These are phyloP conservation scores for Blastocystis sp. DNA, from an alignment of 352 stramenopile species.

Conservation along the genomic window DNA sequence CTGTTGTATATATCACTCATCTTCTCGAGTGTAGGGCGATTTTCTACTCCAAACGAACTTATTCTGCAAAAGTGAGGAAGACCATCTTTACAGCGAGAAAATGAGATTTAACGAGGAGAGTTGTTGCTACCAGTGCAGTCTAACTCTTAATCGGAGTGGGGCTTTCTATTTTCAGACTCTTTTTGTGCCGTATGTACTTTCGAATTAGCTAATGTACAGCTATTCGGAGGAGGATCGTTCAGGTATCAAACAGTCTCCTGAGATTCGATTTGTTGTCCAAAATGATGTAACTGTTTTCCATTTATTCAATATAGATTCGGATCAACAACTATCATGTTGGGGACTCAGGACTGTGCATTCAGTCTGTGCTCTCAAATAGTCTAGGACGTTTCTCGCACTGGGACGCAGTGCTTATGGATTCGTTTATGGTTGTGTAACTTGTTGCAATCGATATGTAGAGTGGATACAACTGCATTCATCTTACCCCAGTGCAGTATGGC, in stretches of 20 bases:
- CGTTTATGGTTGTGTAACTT: neutral
- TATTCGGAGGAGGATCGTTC: neutral
- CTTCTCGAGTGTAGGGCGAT: neutral
- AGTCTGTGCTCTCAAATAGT: neutral
- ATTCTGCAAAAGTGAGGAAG: neutral
- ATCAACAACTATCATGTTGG: neutral
- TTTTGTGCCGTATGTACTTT: neutral
- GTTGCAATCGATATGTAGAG: neutral
- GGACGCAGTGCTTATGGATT: neutral
- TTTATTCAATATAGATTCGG: neutral
- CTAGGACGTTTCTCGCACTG: neutral
- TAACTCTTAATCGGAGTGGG: neutral
- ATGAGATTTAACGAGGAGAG: neutral
- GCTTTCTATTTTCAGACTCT: conserved; percentile 4
- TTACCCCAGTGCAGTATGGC: conserved; percentile 54
- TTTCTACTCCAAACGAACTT: neutral
- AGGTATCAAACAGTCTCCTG: neutral
- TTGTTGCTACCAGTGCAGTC: neutral
- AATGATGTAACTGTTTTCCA: neutral
- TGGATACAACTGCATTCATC: conserved; percentile 62
- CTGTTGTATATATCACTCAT: neutral
- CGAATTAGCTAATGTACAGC: neutral
- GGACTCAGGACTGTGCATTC: conserved; percentile 27
- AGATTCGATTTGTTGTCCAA: conserved; percentile 37
- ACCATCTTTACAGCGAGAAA: neutral